phyloP scores from a whole-genome alignment of 2,329 filamentous ascomycete genomes.

The Claviceps capensis region DNA sequence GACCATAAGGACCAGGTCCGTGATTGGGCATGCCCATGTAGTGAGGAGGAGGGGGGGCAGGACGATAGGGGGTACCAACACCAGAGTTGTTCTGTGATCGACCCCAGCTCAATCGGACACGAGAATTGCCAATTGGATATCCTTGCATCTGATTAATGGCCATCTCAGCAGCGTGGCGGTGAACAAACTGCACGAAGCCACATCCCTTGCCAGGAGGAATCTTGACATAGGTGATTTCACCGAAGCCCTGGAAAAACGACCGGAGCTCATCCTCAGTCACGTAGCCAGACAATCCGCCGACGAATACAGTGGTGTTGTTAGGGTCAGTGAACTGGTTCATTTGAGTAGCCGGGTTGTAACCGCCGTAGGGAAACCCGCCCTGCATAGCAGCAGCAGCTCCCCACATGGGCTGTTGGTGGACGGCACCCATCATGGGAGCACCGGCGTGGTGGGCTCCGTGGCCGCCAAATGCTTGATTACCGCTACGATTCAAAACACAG shows the following conservation, averaged over 20 bases:
- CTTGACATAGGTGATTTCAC: constrained; percentile 99
- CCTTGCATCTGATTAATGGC: constrained; percentile 99
- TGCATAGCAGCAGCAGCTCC: constrained; percentile 18
- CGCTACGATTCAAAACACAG: constrained; percentile 9
- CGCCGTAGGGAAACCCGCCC: constrained; percentile 24
- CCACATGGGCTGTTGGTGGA: constrained; percentile 32
- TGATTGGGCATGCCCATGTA: constrained; percentile 37
- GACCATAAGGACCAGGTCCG: constrained; percentile 29
- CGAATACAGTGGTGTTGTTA: constrained; percentile 98
- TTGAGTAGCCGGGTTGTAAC: constrained; percentile 34
- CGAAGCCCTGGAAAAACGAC: constrained; percentile 98
- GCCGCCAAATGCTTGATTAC: constrained; percentile 26
- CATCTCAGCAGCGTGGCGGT: constrained; percentile 98
- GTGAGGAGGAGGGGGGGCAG: constrained; percentile 57
- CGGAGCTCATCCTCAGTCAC: constrained; percentile 99
- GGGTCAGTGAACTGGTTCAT: constrained; percentile 99
- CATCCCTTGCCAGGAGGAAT: constrained; percentile 98
- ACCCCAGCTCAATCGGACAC: constrained; percentile 93
- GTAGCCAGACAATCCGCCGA: constrained; percentile 91
- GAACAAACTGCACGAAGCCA: constrained; percentile 97
- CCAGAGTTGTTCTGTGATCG: constrained; percentile 98
- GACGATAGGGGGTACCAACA: constrained; percentile 91
- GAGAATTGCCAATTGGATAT: constrained; percentile 97
- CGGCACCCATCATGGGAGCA: constrained; percentile 30
- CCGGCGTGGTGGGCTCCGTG: constrained; percentile 30